These are phyloP conservation scores for Huiozyma sinensis DNA, from an alignment of 805 yeast genomes.

Conservation along the genomic window DNA sequence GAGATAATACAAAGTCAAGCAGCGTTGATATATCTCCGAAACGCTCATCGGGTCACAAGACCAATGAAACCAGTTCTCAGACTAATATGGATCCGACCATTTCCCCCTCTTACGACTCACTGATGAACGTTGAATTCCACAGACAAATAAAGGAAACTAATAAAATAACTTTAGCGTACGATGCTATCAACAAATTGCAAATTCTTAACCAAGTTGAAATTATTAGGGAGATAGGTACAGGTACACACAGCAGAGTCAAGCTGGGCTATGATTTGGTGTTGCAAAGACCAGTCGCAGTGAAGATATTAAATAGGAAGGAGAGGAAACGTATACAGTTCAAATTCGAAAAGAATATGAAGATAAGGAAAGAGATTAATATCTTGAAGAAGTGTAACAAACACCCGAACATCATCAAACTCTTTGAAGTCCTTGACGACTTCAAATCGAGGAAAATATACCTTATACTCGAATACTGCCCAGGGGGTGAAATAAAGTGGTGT, in stretches of 20 bases:
- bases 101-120: conserved; percentile 20
- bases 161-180: conserved; percentile 71
- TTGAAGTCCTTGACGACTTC: conserved; percentile 81
- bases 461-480: conserved; percentile 80
- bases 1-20: too few species aligned
- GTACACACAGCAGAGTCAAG: conserved; percentile 98
- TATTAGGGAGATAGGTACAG: conserved; percentile 75
- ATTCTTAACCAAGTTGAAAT: conserved; percentile 85
- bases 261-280: conserved; percentile 65
- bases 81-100: conserved; percentile 2
- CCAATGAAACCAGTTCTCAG: not conserved
- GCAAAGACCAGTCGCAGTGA: conserved; percentile 74
- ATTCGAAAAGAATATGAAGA: conserved; percentile 48
- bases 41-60: not conserved
- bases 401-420: conserved; percentile 80
- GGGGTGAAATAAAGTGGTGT: conserved; percentile 84
- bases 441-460: conserved; percentile 76
- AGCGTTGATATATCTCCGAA: too few species aligned
- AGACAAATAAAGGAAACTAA: conserved; percentile 60
- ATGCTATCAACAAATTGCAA: conserved; percentile 74
- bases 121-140: conserved; percentile 5
- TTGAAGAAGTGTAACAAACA: conserved; percentile 81
- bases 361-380: conserved; percentile 84
- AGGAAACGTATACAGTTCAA: conserved; percentile 9
- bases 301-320: conserved; percentile 70